Evolutionary conservation across 1,284 basidiomycete species (phyloP).

Genomic region (Ceratorhiza oryzae-sativae): DNA sequence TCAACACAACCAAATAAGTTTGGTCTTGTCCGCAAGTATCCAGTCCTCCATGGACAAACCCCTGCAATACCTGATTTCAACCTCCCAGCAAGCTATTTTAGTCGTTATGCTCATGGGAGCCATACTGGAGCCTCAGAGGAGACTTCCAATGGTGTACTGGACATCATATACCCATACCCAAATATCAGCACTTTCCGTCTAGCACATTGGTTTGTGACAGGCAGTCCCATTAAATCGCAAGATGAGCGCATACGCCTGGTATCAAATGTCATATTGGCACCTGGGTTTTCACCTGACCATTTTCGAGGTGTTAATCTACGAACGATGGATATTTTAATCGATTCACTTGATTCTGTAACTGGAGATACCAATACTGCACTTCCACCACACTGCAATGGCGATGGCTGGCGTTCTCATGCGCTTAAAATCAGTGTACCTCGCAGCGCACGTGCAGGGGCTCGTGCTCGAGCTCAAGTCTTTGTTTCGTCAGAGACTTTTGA

Average conservation of each 20-base stretch:
- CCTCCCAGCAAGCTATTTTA: not conserved
- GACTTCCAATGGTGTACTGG: not conserved
- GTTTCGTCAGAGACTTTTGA: not conserved
- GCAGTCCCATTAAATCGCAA: not conserved
- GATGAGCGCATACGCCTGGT: not conserved
- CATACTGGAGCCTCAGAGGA: not conserved
- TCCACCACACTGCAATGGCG: not conserved
- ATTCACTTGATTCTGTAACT: not conserved
- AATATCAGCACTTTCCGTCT: constrained; percentile 15
- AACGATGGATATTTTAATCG: not conserved
- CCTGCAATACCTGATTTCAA: not conserved
- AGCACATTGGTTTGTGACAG: not conserved
- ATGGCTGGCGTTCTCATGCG: not conserved
- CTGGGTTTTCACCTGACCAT: not conserved
- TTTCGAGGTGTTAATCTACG: not conserved
- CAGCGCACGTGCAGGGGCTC: not conserved
- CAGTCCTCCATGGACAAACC: not conserved
- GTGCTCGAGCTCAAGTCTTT: not conserved
- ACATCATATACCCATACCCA: not conserved
- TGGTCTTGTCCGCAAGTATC: not conserved
- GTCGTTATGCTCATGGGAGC: too few species aligned
- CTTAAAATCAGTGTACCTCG: not conserved
- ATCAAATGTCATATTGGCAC: not conserved
- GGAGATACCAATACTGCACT: too few species aligned
- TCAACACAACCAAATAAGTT: not conserved